These are phyloP conservation scores for Glycyrrhiza uralensis DNA, from an alignment of 306 rosid species.

Conservation along the genomic window DNA sequence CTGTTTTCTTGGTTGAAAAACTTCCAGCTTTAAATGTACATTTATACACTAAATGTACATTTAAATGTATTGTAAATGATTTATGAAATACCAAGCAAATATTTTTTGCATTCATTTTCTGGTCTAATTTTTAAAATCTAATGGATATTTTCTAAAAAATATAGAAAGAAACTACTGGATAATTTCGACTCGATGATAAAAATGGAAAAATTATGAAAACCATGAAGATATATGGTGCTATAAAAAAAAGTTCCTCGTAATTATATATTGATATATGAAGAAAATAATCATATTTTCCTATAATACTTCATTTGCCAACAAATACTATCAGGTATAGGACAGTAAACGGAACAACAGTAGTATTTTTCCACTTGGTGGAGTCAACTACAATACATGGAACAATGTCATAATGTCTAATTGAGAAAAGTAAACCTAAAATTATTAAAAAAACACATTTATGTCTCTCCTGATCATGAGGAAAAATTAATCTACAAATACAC, in stretches of 20 bases:
- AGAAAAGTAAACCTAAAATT: slow-evolving; percentile 9
- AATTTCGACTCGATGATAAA: neutral
- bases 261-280: neutral
- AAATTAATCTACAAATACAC: slow-evolving; percentile 17
- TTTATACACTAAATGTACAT: neutral
- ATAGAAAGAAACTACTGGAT: neutral
- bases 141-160: neutral
- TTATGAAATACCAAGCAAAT: neutral
- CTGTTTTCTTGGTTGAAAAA: too few relatives aligned
- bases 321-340: slow-evolving; percentile 7
- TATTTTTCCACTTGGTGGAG: neutral
- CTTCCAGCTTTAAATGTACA: too few relatives aligned
- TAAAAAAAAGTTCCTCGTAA: neutral
- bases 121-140: neutral
- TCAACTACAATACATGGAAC: neutral
- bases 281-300: neutral
- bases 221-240: neutral
- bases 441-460: neutral
- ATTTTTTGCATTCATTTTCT: neutral
- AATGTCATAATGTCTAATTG: neutral
- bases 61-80: too few relatives aligned
- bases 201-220: neutral
- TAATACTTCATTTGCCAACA: neutral
- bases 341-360: neutral
- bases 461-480: neutral